Evolutionary conservation across 2,329 filamentous ascomycete species (phyloP), one percentile per base, ranked within the genome.

Genomic region (Talaromyces sp.): DNA sequence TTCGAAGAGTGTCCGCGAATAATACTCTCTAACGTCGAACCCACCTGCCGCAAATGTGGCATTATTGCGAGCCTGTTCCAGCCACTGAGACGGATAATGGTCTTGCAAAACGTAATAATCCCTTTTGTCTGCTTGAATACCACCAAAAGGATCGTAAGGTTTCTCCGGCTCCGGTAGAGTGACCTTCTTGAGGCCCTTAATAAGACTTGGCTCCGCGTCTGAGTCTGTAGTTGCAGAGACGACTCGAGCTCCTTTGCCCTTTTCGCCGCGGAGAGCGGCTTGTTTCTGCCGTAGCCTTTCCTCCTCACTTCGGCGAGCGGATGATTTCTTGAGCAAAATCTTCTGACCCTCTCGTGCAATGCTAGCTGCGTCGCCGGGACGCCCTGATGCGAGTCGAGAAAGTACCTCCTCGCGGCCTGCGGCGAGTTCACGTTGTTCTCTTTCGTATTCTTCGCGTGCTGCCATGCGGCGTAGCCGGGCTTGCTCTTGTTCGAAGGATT

Each of bases 141-240:
- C 95, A 45, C 88, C 92, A 74, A 95, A 97, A 0, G 94, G 90
- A 80, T 97, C 93, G 79, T 96, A 97, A 0, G 92, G 89, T 65
- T 88, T 88, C 71, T 92, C 88, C 6, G 86, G 86, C 41, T 86
- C 85, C 1, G 86, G 84, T 2, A 84, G 83, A 64, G 84, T 81
- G 60, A 83, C 82, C 66, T 83, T 89, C 78, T 91, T 92, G 65
- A 97, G 84, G 1, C 94, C 94, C 70, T 91, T 90, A 77, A 97
- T 93, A 2, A 89, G 74, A 56, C 86, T 81, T 0, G 73, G 68
- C 64, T 69, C 72, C 19, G 66, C 68, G 10, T 65, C 59, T 3
- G 70, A 65, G 13, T 72, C 75, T n/a, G 73, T 70, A 45, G 72
- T 68, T 9, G 69, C 66, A 0, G 70, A 66, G 37, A 64, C 54